Evolutionary conservation across 139 green algal species (phyloP), one percentile per base, ranked within the genome.

Genomic region (Picochlorum sp.): DNA sequence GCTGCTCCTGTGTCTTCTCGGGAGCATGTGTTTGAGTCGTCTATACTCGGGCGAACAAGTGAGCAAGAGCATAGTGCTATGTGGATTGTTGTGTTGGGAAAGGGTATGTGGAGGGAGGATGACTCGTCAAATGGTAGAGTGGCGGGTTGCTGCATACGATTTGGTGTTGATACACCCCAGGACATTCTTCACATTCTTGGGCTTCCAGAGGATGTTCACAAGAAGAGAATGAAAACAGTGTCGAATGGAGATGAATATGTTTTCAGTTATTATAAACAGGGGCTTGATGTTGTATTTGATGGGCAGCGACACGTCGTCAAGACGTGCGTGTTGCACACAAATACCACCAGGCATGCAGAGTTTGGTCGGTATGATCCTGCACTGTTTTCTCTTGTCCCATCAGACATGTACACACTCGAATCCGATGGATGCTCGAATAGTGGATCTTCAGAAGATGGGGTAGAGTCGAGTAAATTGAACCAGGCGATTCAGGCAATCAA

Each of bases 231-330:
- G 34, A 41, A 41, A 41, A 41, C 34, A 20, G 47, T 20, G 16
- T 21, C 16, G 11, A 54, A 54, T 13, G 18, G n/a, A 54, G 47
- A 54, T 54, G 47, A 54, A 21, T 20, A 20, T 6, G 47, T 54
- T 4, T 54, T 20, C 18, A 54, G 24, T 21, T 54, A 54, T 54
- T 54, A 26, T 54, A 54, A 10, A 14, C 2, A 21, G 7, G 47
- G 47, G 11, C 16, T 54, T 26, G 47, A 54, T 21, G 13, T 54
- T 54, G 47, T 54, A 21, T 54, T 54, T 54, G 47, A 54, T 54
- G 18, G 47, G 6, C n/a, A 21, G 47, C 1, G 47, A 10, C 47
- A 54, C 15, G n/a, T 54, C 6, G 47, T 54, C 6, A 54, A 20
- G n/a, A 54, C n/a, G 47, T 26, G 16, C 0, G 47, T 54, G 15